Conservation (phyloP, 768 basidiomycete species). For the Phlebiopsis flavidoalba region DNA sequence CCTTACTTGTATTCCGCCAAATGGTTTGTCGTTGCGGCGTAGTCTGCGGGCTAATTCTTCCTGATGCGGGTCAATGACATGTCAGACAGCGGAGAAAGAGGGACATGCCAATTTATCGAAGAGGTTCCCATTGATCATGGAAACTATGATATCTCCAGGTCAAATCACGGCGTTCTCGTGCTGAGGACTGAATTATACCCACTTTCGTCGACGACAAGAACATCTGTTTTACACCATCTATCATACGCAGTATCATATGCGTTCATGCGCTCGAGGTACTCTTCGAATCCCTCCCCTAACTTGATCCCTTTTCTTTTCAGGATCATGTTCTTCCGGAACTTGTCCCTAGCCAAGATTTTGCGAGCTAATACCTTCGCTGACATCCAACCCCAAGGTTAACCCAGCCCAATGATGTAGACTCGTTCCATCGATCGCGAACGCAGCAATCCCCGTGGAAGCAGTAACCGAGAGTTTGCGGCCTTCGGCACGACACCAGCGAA, state of each 20-base stretch:
- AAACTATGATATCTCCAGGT: slow-evolving; percentile 39
- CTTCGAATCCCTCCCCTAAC: no score
- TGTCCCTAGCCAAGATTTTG: slow-evolving; percentile 38
- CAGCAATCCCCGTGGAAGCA: slow-evolving; percentile 75
- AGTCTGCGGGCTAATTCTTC: slow-evolving; percentile 58
- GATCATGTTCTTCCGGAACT: not conserved
- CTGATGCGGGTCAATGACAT: slow-evolving; percentile 24
- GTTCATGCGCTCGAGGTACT: no score
- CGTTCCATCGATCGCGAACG: slow-evolving; percentile 76
- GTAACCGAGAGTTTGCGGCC: slow-evolving; percentile 60
- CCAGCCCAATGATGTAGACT: slow-evolving; percentile 81
- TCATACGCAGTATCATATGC: not conserved
- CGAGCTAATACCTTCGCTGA: slow-evolving; percentile 43
- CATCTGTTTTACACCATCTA: not conserved
- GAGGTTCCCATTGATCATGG: slow-evolving; percentile 78
- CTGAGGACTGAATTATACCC: slow-evolving; percentile 29
- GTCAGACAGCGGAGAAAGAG: slow-evolving; percentile 11
- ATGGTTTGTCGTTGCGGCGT: slow-evolving; percentile 50
- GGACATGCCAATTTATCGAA: slow-evolving; percentile 72
- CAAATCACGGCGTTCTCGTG: no score
- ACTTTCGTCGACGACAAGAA: slow-evolving; percentile 78
- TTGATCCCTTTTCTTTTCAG: no score
- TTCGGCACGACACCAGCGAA: slow-evolving; percentile 26
- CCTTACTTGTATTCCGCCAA: slow-evolving; percentile 81
- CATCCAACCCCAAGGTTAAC: slow-evolving; percentile 70